Evolutionary conservation across 139 green algal genomes (phyloP), one percentile per base, ranked within the genome.

Genomic region (Tetradesmus lagerheimii): DNA sequence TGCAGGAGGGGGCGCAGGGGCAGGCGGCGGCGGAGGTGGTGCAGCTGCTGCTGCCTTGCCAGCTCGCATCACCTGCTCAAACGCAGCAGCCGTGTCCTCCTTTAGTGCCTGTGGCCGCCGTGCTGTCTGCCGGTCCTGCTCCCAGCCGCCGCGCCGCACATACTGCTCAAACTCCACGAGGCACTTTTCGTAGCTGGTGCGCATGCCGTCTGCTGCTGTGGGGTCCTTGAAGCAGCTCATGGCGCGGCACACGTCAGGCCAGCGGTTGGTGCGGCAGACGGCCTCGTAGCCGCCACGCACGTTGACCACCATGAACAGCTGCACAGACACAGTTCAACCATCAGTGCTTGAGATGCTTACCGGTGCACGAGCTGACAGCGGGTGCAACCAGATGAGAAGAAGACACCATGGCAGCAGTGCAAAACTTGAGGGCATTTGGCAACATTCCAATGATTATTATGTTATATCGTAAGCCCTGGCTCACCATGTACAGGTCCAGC

Each of bases 151-250:
- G n/a, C 66, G 34, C 38, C 50, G 87, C 29, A 97, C 76, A 87
- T 98, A 97, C 53, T 95, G 90, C 87, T 98, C 96, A 89, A 98
- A 98, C 79, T 97, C 95, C 62, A 98, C 91, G 71, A 98, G 89
- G 92, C 93, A 97, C 75, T 92, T 92, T 88, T 98, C 94, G 88
- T 98, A 98, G 92, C 96, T 96, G 29, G 93, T 87, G 66, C 95
- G 94, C 95, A 98, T 96, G 91, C 94, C 96, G 82, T 93, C 96
- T 0, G 91, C 94, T 8, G 94, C 94, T 75, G 89, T 94, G 20
- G 93, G 92, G 1, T 53, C 90, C 29, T 95, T 85, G 80, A 97
- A 94, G 35, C 97, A 39, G 35, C 92, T 89, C 80, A 97, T 79
- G 27, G 79, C 93, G 1, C 93, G 89, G 91, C 96, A 97, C 2